phyloP scores from a whole-genome alignment of 2,329 filamentous ascomycete genomes.

The Seiridium cupressi region DNA sequence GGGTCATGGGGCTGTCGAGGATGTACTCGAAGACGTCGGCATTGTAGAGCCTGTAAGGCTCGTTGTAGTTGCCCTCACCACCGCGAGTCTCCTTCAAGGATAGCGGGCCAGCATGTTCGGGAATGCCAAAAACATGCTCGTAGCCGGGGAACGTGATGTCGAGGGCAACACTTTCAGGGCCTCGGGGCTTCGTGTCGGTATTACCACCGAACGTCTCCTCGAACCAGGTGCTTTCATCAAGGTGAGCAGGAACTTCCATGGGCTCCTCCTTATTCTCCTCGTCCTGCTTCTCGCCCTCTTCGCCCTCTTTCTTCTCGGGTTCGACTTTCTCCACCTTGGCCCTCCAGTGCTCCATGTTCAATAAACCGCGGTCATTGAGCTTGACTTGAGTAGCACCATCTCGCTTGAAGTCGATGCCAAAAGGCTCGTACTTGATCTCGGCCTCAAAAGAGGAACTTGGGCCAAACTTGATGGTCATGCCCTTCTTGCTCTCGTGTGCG shows the following conservation, averaged over 20 bases:
- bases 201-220: conserved; percentile 95
- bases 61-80: conserved; percentile 77
- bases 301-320: conserved; percentile 49
- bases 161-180: conserved; percentile 86
- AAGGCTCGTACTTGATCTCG: conserved; percentile 78
- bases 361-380: conserved; percentile 82
- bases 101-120: conserved; percentile 85
- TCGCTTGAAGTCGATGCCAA: conserved; percentile 81
- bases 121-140: conserved; percentile 89
- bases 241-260: conserved; percentile 41
- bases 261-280: conserved; percentile 41
- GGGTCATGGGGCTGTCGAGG: conserved; percentile 94
- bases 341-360: conserved; percentile 97
- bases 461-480: conserved; percentile 78
- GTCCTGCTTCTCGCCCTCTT: conserved; percentile 47
- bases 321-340: conserved; percentile 69
- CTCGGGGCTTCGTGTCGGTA: conserved; percentile 91
- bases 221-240: conserved; percentile 94
- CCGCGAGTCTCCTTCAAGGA: conserved; percentile 90
- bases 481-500: conserved; percentile 61
- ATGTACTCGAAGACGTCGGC: conserved; percentile 98
- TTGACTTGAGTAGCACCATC: conserved; percentile 80
- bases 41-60: conserved; percentile 95
- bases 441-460: conserved; percentile 75
- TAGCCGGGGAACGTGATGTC: conserved; percentile 94